Conservation (phyloP, 1,284 basidiomycete species). For the Xerocomus amazonicus region DNA sequence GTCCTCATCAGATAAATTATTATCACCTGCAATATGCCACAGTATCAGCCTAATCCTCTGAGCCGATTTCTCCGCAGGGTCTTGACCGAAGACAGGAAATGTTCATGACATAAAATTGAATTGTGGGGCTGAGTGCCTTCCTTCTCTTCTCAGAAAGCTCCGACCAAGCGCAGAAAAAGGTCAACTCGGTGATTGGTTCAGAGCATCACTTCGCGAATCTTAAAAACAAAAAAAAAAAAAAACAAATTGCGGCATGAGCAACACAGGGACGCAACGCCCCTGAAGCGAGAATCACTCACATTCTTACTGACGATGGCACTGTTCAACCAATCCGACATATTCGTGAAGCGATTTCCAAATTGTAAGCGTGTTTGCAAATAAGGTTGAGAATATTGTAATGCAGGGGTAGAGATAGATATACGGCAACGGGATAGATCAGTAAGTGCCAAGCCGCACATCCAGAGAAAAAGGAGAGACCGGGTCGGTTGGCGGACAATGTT, state of each 20-base stretch:
- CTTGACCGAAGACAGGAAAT: too few relatives aligned
- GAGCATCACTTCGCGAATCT: constrained; percentile 57
- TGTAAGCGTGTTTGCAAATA: constrained; percentile 2
- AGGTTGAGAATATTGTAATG: constrained; percentile 13
- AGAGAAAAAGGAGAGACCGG: constrained; percentile 1
- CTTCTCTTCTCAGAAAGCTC: neutral
- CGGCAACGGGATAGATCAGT: constrained; percentile 22
- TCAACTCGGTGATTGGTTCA: constrained; percentile 23
- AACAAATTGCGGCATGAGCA: neutral
- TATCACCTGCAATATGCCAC: neutral
- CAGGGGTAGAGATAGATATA: constrained; percentile 20
- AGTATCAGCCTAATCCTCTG: neutral
- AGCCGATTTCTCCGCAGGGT: neutral
- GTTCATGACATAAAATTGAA: neutral
- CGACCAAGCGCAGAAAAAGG: neutral
- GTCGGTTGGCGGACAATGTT: constrained; percentile 11
- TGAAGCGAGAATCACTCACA: constrained; percentile 42
- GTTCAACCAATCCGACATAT: constrained; percentile 9
- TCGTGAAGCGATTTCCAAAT: constrained; percentile 9
- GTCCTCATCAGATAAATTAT: neutral
- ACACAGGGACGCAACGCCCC: constrained; percentile 1
- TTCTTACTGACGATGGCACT: constrained; percentile 68
- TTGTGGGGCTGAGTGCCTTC: neutral
- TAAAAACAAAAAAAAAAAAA: constrained; percentile 4
- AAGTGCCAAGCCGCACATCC: constrained; percentile 9